Percentiles rank a stretch among this genome's conserved stretches.
Conservation (phyloP, 2,329 filamentous ascomycete species). For the Diaporthe citrichinensis region DNA sequence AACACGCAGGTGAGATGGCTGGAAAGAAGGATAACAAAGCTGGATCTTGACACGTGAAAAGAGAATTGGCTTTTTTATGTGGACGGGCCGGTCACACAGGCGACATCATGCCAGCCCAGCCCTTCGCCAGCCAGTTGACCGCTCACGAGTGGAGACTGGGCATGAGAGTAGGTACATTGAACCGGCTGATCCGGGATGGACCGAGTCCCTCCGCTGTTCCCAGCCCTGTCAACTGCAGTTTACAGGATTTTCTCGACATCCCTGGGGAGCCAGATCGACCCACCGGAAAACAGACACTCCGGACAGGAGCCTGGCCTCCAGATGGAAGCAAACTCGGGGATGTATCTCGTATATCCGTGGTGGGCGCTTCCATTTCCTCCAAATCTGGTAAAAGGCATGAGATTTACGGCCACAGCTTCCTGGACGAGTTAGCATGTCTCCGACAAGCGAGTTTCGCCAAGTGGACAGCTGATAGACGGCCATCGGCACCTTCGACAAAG, state of each 20-base stretch:
- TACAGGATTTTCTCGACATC: not conserved
- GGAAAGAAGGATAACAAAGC: not conserved
- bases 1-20: not conserved
- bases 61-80: constrained; percentile 10
- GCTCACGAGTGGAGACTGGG: not conserved
- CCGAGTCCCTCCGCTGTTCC: not conserved
- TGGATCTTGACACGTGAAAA: not conserved
- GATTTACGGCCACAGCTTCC: not conserved
- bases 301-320: not conserved
- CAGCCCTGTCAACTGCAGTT: not conserved
- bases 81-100: not conserved
- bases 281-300: constrained; percentile 4
- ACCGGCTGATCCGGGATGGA: constrained; percentile 1
- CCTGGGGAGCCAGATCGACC: not conserved
- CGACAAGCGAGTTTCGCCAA: not conserved
- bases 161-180: not conserved
- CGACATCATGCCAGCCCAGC: constrained; percentile 1
- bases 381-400: not conserved
- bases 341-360: constrained; percentile 8
- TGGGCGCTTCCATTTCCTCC: not conserved
- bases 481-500: not conserved
- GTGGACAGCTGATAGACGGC: constrained; percentile 4
- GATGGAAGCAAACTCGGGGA: not conserved
- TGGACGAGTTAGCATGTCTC: not conserved
- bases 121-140: not conserved